Evolutionary conservation across 2,329 filamentous ascomycete species (phyloP), one percentile per base, ranked within the genome.

Genomic region (Paecilomyces sp.): DNA sequence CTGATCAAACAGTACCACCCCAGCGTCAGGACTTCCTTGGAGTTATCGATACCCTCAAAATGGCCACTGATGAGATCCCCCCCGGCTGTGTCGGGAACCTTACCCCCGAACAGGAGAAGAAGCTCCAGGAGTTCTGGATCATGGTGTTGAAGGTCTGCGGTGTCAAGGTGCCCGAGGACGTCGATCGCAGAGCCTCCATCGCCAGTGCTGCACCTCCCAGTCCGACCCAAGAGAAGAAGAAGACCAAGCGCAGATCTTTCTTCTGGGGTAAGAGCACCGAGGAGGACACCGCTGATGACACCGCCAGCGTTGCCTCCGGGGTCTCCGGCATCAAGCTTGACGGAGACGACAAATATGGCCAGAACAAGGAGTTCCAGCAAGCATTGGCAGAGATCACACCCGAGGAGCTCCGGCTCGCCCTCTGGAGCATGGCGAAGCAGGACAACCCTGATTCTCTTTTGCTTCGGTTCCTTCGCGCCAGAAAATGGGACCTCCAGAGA

Each of bases 361-460:
- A 94, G 75, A 89, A 85, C 41, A 94, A 93, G 75, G 87, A 92
- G 56, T 97, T 92, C 75, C 85, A 91, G 66, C 86, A 93, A 50
- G 91, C 91, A 0, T 76, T 99, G 9, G 87, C 88, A 55, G 90
- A 33, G 31, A 84, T 61, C 84, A 89, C 68, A 83, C 86, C 93
- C 0, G 91, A 95, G 68, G 83, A 88, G 52, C 85, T 99, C 64
- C 86, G 92, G 57, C 80, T 82, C 15, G 88, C 92, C 0, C 89
- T 97, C 71, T 97, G 94, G 94, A 84, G 80, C 65, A 96, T 97
- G 91, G 85, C 93, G 60, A 99, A 97, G 79, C 88, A 94, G 68
- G 94, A 99, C 70, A 86, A 97, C 71, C 94, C 94, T 0, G 94
- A 99, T 76, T 89, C 88, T 2, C 79, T 95, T 18, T 78, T 93